phyloP scores from a whole-genome alignment of 805 yeast genomes.

The Kazachstania bromeliacearum region DNA sequence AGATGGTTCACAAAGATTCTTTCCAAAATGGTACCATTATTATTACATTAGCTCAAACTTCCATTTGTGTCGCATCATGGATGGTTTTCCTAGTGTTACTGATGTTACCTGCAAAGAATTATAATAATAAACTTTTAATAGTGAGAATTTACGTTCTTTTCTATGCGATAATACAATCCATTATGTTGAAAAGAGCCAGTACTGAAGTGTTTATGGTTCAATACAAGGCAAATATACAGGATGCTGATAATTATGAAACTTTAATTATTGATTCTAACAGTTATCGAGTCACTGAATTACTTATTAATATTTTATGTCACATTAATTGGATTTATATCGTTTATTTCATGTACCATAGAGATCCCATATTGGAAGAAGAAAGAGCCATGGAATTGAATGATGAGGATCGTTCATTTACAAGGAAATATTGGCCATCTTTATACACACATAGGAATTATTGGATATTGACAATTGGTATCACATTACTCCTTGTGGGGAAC shows the following conservation, averaged over 20 bases:
- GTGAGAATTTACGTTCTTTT: constrained; percentile 51
- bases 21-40: constrained; percentile 34
- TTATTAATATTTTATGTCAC: constrained; percentile 11
- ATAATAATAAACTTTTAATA: constrained; percentile 46
- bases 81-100: constrained; percentile 51
- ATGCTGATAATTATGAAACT: constrained; percentile 33
- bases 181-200: constrained; percentile 39
- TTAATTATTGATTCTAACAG: constrained; percentile 11
- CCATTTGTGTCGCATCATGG: constrained; percentile 58
- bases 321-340: constrained; percentile 25
- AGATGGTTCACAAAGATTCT: constrained; percentile 23
- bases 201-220: constrained; percentile 37
- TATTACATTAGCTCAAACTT: constrained; percentile 43
- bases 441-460: constrained; percentile 12
- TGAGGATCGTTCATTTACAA: neutral
- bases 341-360: constrained; percentile 20
- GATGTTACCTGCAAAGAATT: constrained; percentile 36
- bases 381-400: neutral
- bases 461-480: constrained; percentile 11
- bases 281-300: constrained; percentile 11
- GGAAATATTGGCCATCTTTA: neutral
- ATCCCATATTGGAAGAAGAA: too few species aligned
- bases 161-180: constrained; percentile 46
- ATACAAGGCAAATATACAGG: constrained; percentile 45
- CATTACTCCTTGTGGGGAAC: constrained; percentile 9